A percentile compares a stretch with the other conserved stretches of the same genome.
Evolutionary conservation across 345 rosid species (phyloP).

Genomic region (Crucihimalaya himalaica): DNA sequence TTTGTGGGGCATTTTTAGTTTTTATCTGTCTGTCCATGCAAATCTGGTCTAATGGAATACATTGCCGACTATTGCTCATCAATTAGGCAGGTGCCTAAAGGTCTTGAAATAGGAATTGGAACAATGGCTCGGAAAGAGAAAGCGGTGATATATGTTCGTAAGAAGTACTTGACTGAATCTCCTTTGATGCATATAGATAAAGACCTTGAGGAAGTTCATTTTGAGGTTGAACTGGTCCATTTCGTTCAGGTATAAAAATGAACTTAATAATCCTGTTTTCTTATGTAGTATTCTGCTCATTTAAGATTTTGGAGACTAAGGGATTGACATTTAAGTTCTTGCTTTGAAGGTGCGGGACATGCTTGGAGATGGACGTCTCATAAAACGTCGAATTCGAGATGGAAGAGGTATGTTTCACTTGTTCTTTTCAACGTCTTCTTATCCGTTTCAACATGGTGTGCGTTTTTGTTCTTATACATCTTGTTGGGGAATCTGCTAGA

Average conservation of each 20-base stretch:
- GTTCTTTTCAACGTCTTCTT: not conserved
- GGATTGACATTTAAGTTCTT: conserved; percentile 34
- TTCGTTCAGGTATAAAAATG: conserved; percentile 68
- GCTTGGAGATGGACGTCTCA: conserved; percentile 97
- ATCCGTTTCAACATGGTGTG: not conserved
- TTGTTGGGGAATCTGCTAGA: conserved; percentile 21
- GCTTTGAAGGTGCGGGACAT: conserved; percentile 82
- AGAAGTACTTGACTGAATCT: conserved; percentile 70
- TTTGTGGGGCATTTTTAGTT: conserved; percentile 10
- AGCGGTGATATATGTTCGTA: conserved; percentile 79
- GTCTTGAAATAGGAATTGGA: conserved; percentile 98
- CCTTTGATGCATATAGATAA: conserved; percentile 61
- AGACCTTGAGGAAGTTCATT: conserved; percentile 81
- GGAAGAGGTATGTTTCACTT: conserved; percentile 67
- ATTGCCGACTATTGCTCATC: conserved; percentile 28
- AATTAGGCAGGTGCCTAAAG: conserved; percentile 77
- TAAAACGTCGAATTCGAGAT: conserved; percentile 83
- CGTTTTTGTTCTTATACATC: not conserved
- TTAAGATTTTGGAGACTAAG: not conserved
- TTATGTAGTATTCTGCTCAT: not conserved
- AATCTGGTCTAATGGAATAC: not conserved
- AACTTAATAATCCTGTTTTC: not conserved
- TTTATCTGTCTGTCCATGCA: conserved; percentile 3
- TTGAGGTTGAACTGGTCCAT: conserved; percentile 91
- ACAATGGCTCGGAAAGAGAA: conserved; percentile 86